Base-by-base conservation (phyloP, 2,329 filamentous ascomycete genomes). In the Pestalotiopsis fici region DNA sequence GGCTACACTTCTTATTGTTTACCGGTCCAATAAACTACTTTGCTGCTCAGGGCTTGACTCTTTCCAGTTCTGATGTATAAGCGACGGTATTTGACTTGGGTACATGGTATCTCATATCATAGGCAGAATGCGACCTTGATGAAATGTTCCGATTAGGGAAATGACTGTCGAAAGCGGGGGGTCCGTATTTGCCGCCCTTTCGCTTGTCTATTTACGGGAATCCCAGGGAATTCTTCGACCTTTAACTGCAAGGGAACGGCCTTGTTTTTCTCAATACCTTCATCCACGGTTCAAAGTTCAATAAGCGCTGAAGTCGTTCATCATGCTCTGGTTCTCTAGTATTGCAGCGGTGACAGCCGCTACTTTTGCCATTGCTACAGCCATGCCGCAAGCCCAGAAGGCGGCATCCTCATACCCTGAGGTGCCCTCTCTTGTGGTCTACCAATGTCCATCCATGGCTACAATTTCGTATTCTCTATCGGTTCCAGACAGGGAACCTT, bases 401-500 rank as follows among this genome's bases (percentile, higher is more conserved):
- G 59, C 37, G 6, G 59, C 59, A 25, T 31, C 59, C 59, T 62
- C 35, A 13, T 25, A 43, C 59, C 18, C 4, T 18, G 57, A 35
- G 4, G 50, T 65, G 50, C 63, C 63, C 13, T 59, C 21, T 4
- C 21, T 65, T 7, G 15, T 21, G 1, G 63, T 59, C 13, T 35
- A 15, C 23, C 50, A 28, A 11, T 65, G 63, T 21, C 63, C 63
- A 12, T 13, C 25, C 9, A 31, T 54, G 28, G 27, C 25, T 15
- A 43, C 39, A 15, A 25, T 65, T 50, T 59, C 27, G 3, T 65
- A 65, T 54, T 65, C 63, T 25, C 31, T 43, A 12, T 54, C 63
- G 28, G 54, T 65, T 5, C 59, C 59, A 11, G 59, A 62, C 35
- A 21, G 25, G 23, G 23, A n/a, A 13, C n/a, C 59, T 3, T 86